phyloP scores from a whole-genome alignment of 371 early-diverging fungal genomes.

The Saksenaea oblongispora region DNA sequence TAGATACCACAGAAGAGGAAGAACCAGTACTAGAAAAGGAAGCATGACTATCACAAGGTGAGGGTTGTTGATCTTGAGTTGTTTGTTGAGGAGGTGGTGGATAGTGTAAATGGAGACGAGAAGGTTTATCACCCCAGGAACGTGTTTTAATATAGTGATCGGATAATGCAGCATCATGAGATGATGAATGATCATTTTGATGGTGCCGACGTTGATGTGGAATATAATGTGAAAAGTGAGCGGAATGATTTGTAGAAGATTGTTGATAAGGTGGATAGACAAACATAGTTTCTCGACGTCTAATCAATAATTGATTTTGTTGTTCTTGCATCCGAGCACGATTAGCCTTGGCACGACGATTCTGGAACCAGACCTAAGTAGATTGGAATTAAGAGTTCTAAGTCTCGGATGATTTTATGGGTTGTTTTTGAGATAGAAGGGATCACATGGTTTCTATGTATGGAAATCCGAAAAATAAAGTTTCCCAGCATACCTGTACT shows the following conservation, averaged over 20 bases:
- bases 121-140: slow-evolving; percentile 3
- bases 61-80: slow-evolving; percentile 12
- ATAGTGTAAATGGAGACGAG: neutral
- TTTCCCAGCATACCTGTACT: slow-evolving; percentile 70
- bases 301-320: slow-evolving; percentile 16
- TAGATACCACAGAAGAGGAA: slow-evolving; percentile 34
- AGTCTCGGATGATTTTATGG: neutral
- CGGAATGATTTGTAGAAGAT: slow-evolving; percentile 1
- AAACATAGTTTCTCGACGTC: slow-evolving; percentile 12
- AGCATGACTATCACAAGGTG: slow-evolving; percentile 8
- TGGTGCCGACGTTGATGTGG: neutral
- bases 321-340: slow-evolving; percentile 27
- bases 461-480: slow-evolving; percentile 28
- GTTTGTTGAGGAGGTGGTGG: neutral
- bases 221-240: neutral
- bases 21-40: slow-evolving; percentile 10
- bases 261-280: slow-evolving; percentile 5
- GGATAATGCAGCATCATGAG: neutral
- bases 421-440: slow-evolving; percentile 8
- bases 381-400: slow-evolving; percentile 8
- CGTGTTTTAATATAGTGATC: neutral
- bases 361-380: slow-evolving; percentile 38
- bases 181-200: neutral
- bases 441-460: slow-evolving; percentile 27
- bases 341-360: slow-evolving; percentile 37